These are phyloP conservation scores for Saccharomycopsis sp. DNA, from an alignment of 805 yeast species.

Conservation along the genomic window DNA sequence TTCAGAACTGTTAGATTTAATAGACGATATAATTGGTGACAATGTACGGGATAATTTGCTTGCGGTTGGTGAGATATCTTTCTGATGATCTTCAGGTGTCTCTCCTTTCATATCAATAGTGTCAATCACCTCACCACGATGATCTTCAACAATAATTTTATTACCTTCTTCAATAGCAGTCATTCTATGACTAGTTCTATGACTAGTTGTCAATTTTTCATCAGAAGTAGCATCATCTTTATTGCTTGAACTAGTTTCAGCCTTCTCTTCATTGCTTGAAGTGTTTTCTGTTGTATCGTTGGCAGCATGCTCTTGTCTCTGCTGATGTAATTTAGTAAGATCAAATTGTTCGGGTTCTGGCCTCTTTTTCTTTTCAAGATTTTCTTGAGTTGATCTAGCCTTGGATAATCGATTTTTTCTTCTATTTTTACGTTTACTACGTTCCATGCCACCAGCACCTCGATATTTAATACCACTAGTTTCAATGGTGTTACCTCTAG, in stretches of 20 bases:
- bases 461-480: conserved; percentile 58
- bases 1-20: background rate
- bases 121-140: conserved; percentile 72
- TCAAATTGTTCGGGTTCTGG: conserved; percentile 20
- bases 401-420: conserved; percentile 24
- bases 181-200: conserved; percentile 4
- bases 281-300: background rate
- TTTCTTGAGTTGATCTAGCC: conserved; percentile 23
- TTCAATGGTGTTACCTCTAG: conserved; percentile 31
- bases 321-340: conserved; percentile 11
- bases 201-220: background rate
- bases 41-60: background rate
- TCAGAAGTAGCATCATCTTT: background rate
- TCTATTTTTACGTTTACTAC: conserved; percentile 36
- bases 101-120: conserved; percentile 37
- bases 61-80: background rate
- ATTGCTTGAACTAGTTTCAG: conserved; percentile 7
- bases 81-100: conserved; percentile 12
- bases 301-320: conserved; percentile 2
- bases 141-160: conserved; percentile 70
- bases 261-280: conserved; percentile 11
- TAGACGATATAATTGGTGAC: background rate
- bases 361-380: conserved; percentile 15
- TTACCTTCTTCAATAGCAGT: conserved; percentile 63
- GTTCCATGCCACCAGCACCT: conserved; percentile 70